Evolutionary conservation across 2,329 filamentous ascomycete species (phyloP).

Genomic region (Hirsutella thompsonii): DNA sequence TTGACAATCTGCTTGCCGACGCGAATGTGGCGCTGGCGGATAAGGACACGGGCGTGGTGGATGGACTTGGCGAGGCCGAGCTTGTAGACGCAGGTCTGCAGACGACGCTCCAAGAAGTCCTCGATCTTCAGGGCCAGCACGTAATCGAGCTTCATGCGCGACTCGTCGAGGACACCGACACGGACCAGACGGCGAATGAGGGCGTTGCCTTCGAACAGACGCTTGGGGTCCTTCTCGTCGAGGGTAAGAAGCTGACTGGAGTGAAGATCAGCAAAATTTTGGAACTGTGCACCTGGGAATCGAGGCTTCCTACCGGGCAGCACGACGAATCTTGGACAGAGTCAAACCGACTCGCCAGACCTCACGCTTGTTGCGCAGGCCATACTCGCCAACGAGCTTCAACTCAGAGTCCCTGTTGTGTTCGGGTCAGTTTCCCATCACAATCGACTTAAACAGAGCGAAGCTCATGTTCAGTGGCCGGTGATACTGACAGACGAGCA

Average conservation of each 20-base stretch:
- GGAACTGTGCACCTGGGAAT: background rate
- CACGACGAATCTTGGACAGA: constrained; percentile 99
- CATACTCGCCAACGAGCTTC: constrained; percentile 99
- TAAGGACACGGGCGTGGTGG: constrained; percentile 99
- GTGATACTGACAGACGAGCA: constrained; percentile 96
- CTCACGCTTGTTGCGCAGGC: constrained; percentile 99
- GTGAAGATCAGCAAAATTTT: constrained; percentile 11
- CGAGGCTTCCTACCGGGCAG: constrained; percentile 65
- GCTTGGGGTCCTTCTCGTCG: constrained; percentile 99
- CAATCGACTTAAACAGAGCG: constrained; percentile 92
- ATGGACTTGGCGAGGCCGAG: constrained; percentile 99
- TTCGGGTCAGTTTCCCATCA: constrained; percentile 56
- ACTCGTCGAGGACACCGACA: constrained; percentile 99
- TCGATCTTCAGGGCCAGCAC: constrained; percentile 97
- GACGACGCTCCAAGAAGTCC: constrained; percentile 99
- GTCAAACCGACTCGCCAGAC: constrained; percentile 99
- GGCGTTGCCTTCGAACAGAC: constrained; percentile 99
- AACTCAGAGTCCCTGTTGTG: constrained; percentile 86
- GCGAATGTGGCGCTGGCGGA: constrained; percentile 98
- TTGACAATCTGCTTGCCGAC: constrained; percentile 99
- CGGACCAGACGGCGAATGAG: constrained; percentile 99
- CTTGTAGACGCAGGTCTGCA: constrained; percentile 99
- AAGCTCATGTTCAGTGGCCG: constrained; percentile 98
- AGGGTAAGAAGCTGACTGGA: constrained; percentile 96
- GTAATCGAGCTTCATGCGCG: constrained; percentile 99